phyloP scores from a whole-genome alignment of 1,139 yeast genomes.

The Hanseniaspora sp. region DNA sequence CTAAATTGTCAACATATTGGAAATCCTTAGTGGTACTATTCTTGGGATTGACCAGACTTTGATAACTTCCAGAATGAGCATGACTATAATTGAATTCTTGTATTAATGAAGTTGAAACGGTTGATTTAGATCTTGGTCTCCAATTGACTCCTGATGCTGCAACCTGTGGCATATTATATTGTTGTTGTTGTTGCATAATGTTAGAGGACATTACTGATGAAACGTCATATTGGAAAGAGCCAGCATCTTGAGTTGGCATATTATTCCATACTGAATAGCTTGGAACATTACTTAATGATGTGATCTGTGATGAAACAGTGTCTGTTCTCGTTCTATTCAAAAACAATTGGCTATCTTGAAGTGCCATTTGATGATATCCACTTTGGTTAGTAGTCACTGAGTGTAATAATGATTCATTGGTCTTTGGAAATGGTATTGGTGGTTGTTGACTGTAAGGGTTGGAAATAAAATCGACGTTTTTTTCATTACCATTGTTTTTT shows the following conservation, averaged over 20 bases:
- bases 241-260: constrained; percentile 1
- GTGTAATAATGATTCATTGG: not conserved
- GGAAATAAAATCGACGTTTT: not conserved
- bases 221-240: constrained; percentile 5
- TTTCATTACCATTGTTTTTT: not conserved
- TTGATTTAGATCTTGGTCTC: constrained; percentile 26
- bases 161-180: not conserved
- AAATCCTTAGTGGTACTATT: not conserved
- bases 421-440: constrained; percentile 12
- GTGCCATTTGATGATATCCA: constrained; percentile 1
- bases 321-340: constrained; percentile 6
- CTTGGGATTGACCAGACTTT: not conserved
- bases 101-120: constrained; percentile 26
- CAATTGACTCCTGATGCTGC: not conserved
- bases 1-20: constrained; percentile 14
- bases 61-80: constrained; percentile 17
- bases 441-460: not conserved
- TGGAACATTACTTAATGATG: constrained; percentile 14
- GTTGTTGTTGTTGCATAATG: constrained; percentile 6
- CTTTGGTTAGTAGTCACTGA: not conserved
- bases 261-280: constrained; percentile 10
- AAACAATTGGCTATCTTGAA: not conserved
- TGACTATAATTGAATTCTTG: constrained; percentile 22
- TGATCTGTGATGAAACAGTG: constrained; percentile 14
- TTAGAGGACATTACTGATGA: not conserved